phyloP scores from a whole-genome alignment of 2,329 filamentous ascomycete genomes.

The Xylariaceae sp. region DNA sequence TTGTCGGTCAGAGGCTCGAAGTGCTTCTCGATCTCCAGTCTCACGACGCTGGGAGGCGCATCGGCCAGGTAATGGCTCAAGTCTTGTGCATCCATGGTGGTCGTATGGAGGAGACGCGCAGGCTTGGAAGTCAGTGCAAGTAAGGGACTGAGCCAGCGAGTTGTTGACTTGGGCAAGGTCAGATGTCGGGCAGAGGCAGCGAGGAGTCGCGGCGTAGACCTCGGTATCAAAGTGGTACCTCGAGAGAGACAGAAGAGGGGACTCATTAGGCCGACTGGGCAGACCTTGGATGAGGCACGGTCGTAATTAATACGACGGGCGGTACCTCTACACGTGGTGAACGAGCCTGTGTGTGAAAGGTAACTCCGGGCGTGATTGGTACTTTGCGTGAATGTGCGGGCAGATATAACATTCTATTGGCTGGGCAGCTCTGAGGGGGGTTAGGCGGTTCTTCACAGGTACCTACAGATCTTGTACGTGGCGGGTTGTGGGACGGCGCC shows the following conservation, averaged over 20 bases:
- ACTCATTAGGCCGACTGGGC: conserved; percentile 16
- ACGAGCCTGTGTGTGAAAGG: not conserved
- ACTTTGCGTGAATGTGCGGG: not conserved
- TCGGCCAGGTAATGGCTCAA: conserved; percentile 81
- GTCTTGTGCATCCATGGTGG: conserved; percentile 54
- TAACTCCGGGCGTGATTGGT: not conserved
- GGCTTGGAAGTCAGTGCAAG: not conserved
- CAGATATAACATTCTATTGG: not conserved
- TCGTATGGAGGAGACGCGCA: conserved; percentile 16
- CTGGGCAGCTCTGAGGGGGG: not conserved
- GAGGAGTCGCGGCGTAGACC: conserved; percentile 18
- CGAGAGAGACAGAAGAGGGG: conserved; percentile 19
- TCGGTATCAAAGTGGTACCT: conserved; percentile 23
- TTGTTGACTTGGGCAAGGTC: conserved; percentile 8
- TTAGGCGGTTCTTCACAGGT: not conserved
- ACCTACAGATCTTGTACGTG: not conserved
- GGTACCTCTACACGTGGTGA: not conserved
- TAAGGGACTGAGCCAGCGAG: not conserved
- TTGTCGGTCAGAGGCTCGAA: conserved; percentile 72
- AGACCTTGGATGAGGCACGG: not conserved
- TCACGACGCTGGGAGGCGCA: conserved; percentile 80
- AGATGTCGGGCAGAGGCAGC: conserved; percentile 12
- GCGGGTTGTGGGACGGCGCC: not conserved
- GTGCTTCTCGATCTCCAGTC: conserved; percentile 85
- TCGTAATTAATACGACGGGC: not conserved